phyloP scores from a whole-genome alignment of 2,329 filamentous ascomycete genomes.

The Botryotinia narcissicola region DNA sequence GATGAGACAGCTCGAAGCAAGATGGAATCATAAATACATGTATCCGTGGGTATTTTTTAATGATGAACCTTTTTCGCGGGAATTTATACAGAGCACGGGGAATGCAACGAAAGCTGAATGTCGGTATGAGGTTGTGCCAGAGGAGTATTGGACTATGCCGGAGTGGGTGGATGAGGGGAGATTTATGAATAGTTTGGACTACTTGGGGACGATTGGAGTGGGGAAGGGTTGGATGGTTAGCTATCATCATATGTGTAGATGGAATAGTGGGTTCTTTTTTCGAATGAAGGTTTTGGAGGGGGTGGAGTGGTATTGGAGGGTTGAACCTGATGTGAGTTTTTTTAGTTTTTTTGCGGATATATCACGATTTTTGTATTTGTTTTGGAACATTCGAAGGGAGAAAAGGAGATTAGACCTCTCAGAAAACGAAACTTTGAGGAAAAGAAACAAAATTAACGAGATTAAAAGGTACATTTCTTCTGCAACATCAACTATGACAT shows the following conservation, averaged over 20 bases:
- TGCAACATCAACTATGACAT: constrained; percentile 76
- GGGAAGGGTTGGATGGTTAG: constrained; percentile 95
- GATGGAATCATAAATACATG: constrained; percentile 67
- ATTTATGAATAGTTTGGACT: constrained; percentile 81
- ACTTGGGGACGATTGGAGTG: constrained; percentile 89
- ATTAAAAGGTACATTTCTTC: constrained; percentile 50
- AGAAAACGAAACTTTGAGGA: not conserved
- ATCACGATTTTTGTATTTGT: not conserved
- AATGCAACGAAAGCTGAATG: constrained; percentile 70
- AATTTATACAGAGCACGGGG: constrained; percentile 68
- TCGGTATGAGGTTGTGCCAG: constrained; percentile 70
- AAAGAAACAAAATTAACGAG: not conserved
- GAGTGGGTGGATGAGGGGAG: constrained; percentile 91
- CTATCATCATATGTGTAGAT: constrained; percentile 98
- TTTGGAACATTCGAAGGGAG: not conserved
- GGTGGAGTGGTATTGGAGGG: constrained; percentile 60
- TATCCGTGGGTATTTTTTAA: constrained; percentile 92
- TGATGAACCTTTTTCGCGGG: constrained; percentile 71
- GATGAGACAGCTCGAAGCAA: constrained; percentile 70
- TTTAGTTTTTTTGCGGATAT: too few species aligned
- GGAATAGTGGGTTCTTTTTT: constrained; percentile 82
- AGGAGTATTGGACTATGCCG: constrained; percentile 94
- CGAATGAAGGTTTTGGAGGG: constrained; percentile 66
- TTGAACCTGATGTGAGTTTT: constrained; percentile 56
- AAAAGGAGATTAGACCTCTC: too few species aligned